phyloP scores from a whole-genome alignment of 1,284 basidiomycete genomes.

The Pseudomicrostroma phylloplanum region DNA sequence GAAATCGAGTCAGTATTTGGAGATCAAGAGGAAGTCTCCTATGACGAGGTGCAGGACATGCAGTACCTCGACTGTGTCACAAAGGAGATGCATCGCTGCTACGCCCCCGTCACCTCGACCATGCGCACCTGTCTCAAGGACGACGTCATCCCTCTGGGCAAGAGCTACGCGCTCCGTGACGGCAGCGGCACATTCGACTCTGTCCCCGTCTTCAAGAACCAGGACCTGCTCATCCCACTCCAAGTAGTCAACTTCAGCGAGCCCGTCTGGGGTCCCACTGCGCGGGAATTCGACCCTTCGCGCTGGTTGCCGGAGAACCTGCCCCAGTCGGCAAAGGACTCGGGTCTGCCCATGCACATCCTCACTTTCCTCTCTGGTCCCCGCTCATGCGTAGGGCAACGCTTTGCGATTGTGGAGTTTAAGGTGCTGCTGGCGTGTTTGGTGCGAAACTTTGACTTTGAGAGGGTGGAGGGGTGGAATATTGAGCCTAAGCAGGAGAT shows the following conservation, averaged over 20 bases:
- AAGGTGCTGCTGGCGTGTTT: constrained; percentile 37
- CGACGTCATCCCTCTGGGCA: constrained; percentile 34
- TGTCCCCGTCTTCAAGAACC: constrained; percentile 28
- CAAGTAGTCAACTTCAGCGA: constrained; percentile 25
- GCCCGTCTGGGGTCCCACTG: constrained; percentile 34
- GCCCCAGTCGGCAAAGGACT: constrained; percentile 17
- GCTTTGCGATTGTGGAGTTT: constrained; percentile 43
- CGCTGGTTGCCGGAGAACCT: constrained; percentile 31
- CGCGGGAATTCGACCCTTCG: constrained; percentile 31
- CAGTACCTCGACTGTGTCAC: constrained; percentile 35
- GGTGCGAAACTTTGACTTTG: constrained; percentile 28
- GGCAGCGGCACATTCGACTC: constrained; percentile 26
- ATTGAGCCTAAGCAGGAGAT: constrained; percentile 30
- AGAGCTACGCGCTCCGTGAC: constrained; percentile 24
- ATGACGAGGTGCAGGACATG: constrained; percentile 36
- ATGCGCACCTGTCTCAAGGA: constrained; percentile 22
- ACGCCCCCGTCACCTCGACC: constrained; percentile 32
- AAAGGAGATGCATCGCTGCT: constrained; percentile 35
- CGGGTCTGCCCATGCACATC: constrained; percentile 24
- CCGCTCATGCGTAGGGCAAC: constrained; percentile 38
- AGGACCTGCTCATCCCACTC: constrained; percentile 34
- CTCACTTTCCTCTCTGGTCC: constrained; percentile 43
- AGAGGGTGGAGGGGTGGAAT: constrained; percentile 27
- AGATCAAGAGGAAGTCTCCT: constrained; percentile 19
- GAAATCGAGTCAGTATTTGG: constrained; percentile 35